Evolutionary conservation across 1,284 basidiomycete genomes (phyloP), one percentile per base, ranked within the genome.

Genomic region (Anthracocystis setariae): DNA sequence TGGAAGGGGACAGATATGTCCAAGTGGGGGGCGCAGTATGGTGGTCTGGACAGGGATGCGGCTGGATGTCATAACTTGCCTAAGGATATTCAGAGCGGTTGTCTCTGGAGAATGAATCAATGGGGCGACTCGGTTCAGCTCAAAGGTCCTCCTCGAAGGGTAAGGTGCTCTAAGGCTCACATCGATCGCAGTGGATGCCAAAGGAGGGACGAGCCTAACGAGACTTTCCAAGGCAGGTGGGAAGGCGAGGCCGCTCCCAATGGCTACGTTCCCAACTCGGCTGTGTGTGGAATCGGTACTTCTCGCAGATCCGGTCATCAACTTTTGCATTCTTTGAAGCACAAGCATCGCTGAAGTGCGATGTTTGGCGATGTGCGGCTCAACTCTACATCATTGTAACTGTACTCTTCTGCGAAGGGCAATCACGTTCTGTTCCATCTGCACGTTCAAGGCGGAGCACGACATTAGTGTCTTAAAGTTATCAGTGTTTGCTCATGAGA

Each of bases 131-230:
- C 61, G 24, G 51, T 60, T 13, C 45, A 47, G 0, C 46, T 70
- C 29, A 29, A 47, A 17, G 57, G 51, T 18, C 47, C 37, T 5
- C 61, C 67, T 23, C 39, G 37, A 9, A 46, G 67, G 18, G 61
- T 65, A 9, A 52, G 43, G 17, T 70, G 67, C 44, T 60, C 67
- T 12, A 56, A 65, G 57, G 61, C 48, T n/a, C 67, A 70, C 42
- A 70, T 70, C 29, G 67, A 70, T 46, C 48, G 61, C 20, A 46
- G 53, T 23, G 67, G 67, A 15, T 70, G 67, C 40, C 67, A 70
- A 50, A 55, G 67, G 42, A 64, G 51, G 49, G 67, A 70, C 21
- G 67, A 70, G 33, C 38, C 45, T 17, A 32, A 17, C 13, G 17
- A 21, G 12, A 42, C 18, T 20, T 49, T 40, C 38, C 27, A 13